A percentile compares a stretch with the other conserved stretches of the same genome.
phyloP scores from a whole-genome alignment of 495 filamentous ascomycete genomes.

The Paragyromitra xinjiangensis region DNA sequence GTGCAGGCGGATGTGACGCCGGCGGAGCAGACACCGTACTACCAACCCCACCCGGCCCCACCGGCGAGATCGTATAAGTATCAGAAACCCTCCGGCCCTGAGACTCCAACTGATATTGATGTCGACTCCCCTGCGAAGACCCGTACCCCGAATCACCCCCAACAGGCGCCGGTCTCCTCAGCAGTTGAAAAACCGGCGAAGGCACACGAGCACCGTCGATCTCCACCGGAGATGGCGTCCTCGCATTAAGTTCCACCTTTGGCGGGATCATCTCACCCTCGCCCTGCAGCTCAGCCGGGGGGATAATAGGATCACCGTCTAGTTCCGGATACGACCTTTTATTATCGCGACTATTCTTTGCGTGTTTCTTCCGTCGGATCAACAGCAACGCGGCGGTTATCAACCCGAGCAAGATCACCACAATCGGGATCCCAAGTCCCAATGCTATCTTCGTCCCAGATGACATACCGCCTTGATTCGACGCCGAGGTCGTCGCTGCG shows the following conservation, averaged over 20 bases:
- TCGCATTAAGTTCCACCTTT: slow-evolving; percentile 20
- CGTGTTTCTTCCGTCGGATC: slow-evolving; percentile 1
- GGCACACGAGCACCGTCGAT: slow-evolving; percentile 19
- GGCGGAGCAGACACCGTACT: neutral
- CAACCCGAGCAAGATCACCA: slow-evolving; percentile 13
- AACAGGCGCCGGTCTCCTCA: neutral
- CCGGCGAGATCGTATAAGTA: slow-evolving; percentile 26
- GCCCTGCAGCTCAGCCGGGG: slow-evolving; percentile 18
- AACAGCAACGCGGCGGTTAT: slow-evolving; percentile 1
- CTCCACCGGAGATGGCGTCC: slow-evolving; percentile 28
- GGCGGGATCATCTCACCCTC: slow-evolving; percentile 1
- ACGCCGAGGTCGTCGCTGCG: neutral
- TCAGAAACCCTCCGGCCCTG: slow-evolving; percentile 7
- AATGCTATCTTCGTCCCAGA: slow-evolving; percentile 20
- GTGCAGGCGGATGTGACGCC: neutral
- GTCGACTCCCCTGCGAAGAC: neutral
- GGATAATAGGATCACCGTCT: neutral
- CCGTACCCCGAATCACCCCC: slow-evolving; percentile 11
- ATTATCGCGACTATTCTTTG: neutral
- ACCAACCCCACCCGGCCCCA: neutral
- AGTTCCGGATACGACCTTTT: neutral
- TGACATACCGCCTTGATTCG: slow-evolving; percentile 6
- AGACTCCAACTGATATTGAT: neutral
- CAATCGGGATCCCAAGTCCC: slow-evolving; percentile 29
- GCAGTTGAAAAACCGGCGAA: neutral